Conservation (phyloP, 345 rosid genomes). For the Populus deltoides region DNA sequence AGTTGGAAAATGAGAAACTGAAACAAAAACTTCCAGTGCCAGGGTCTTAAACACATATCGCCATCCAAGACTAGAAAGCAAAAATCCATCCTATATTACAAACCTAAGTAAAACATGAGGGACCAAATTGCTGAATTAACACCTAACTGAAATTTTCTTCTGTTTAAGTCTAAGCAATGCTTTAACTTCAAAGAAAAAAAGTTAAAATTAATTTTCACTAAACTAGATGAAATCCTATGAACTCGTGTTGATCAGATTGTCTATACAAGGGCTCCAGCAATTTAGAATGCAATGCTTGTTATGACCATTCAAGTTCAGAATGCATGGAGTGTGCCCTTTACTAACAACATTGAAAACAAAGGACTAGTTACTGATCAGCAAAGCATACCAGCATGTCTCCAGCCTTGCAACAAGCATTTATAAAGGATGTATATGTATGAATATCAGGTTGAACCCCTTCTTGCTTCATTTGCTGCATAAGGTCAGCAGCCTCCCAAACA, state of each 20-base stretch:
- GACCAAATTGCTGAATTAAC: neutral
- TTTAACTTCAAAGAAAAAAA: neutral
- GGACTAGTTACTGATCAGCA: neutral
- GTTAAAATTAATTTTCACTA: neutral
- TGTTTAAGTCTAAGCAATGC: no score
- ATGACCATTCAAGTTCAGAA: neutral
- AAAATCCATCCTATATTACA: neutral
- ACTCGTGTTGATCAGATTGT: neutral
- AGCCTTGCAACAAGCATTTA: slow-evolving; percentile 93
- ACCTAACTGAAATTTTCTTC: neutral
- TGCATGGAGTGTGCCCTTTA: neutral
- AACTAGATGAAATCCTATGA: neutral
- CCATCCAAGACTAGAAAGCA: neutral
- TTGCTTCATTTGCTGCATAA: slow-evolving; percentile 87
- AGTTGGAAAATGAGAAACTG: neutral
- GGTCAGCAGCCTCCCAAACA: slow-evolving; percentile 96
- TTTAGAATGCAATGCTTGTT: neutral
- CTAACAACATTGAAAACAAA: neutral
- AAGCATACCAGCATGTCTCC: slow-evolving; percentile 83
- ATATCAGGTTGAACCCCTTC: slow-evolving; percentile 88
- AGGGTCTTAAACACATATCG: neutral
- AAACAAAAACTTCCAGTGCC: neutral
- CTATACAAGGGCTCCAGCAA: neutral
- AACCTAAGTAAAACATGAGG: neutral
- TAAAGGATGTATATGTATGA: slow-evolving; percentile 87